These are phyloP conservation scores for Colletotrichum gigasporum DNA, from an alignment of 2,329 filamentous ascomycete species.

Conservation along the genomic window DNA sequence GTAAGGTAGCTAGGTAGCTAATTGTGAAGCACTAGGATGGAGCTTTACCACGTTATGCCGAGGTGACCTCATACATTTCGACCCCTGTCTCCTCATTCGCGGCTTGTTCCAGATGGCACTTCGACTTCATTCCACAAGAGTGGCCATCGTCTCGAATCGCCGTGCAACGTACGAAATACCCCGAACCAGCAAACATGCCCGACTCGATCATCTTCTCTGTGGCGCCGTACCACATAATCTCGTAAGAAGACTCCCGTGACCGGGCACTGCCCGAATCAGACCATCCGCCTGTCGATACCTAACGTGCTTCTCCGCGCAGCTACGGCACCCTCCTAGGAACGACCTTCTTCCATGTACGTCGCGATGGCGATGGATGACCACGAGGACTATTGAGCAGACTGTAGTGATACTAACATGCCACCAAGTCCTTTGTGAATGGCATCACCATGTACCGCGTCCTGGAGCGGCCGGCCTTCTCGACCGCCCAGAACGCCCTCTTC, in stretches of 20 bases:
- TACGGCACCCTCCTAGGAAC: conserved; percentile 90
- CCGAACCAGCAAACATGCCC: conserved; percentile 58
- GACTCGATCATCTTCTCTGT: conserved; percentile 67
- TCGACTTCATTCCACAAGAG: not conserved
- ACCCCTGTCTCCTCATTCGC: conserved; percentile 22
- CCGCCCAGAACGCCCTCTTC: conserved; percentile 83
- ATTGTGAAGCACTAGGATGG: not conserved
- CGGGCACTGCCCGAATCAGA: conserved; percentile 6
- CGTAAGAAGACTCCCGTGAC: conserved; percentile 57
- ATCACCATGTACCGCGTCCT: conserved; percentile 81
- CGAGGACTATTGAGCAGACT: not conserved
- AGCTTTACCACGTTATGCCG: not conserved
- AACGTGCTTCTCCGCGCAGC: conserved; percentile 52
- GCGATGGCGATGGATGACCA: not conserved
- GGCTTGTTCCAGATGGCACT: conserved; percentile 14
- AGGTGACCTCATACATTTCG: conserved; percentile 32
- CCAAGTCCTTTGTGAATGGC: conserved; percentile 77
- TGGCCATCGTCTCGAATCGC: no score
- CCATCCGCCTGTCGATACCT: conserved; percentile 4
- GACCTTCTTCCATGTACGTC: conserved; percentile 80
- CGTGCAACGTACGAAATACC: no score
- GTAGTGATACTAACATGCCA: not conserved
- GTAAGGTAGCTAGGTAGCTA: not conserved
- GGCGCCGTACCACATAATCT: conserved; percentile 80
- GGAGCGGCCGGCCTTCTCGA: conserved; percentile 81